These are phyloP conservation scores for Metarhizium sp. DNA, from an alignment of 2,329 filamentous ascomycete species.

Conservation along the genomic window DNA sequence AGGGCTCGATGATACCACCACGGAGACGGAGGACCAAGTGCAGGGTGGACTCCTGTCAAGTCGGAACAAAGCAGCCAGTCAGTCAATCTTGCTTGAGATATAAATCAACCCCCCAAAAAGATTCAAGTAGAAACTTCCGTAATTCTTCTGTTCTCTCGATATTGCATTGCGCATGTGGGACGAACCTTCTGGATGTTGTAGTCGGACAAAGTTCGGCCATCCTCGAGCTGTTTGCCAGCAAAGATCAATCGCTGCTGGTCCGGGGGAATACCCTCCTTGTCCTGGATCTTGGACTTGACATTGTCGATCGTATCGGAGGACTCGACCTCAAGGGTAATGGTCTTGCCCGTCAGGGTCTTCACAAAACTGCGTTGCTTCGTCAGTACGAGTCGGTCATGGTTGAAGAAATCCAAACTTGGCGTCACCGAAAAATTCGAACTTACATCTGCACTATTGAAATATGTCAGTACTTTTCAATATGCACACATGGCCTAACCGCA, in stretches of 20 bases:
- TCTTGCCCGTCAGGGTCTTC: conserved; percentile 99
- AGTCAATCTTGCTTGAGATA: background rate
- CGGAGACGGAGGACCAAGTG: conserved; percentile 97
- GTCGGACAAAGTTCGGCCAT: conserved; percentile 91
- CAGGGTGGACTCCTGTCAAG: conserved; percentile 79
- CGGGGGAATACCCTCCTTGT: conserved; percentile 97
- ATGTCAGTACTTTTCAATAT: conserved; percentile 34
- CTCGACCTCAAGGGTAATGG: conserved; percentile 99
- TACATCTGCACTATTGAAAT: conserved; percentile 75
- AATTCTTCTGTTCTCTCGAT: too few relatives aligned
- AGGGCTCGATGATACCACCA: conserved; percentile 99
- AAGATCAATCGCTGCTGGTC: conserved; percentile 99
- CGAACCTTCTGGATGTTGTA: conserved; percentile 99
- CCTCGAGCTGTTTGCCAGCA: conserved; percentile 97
- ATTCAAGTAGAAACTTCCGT: background rate
- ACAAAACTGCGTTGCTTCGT: conserved; percentile 66
- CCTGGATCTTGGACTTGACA: conserved; percentile 99
- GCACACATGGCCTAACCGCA: background rate
- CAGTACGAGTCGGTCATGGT: conserved; percentile 14
- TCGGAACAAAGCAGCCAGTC: conserved; percentile 2
- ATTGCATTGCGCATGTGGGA: conserved; percentile 8
- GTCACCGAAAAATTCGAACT: conserved; percentile 30
- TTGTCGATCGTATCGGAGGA: conserved; percentile 99
- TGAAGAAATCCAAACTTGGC: background rate
- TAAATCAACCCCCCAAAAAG: background rate